Evolutionary conservation across 2,329 filamentous ascomycete species (phyloP), one percentile per base, ranked within the genome.

Genomic region (Ophiostoma novo-ulmi): DNA sequence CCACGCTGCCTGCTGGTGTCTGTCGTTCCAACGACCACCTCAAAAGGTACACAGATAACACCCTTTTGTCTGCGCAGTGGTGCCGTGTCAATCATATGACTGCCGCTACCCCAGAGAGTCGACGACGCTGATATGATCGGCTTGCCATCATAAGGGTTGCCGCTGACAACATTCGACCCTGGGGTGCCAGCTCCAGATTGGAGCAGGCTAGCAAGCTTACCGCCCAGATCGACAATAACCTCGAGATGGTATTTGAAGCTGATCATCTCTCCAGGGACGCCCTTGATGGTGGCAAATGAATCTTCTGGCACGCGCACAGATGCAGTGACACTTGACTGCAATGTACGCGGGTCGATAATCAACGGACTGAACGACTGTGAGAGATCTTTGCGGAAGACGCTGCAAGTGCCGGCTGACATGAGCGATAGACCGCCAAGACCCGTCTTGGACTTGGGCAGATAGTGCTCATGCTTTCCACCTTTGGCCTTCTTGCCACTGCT

Each of bases 161-260:
- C 76, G 74, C 67, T 69, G 38, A 63, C 36, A 14, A 67, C 52
- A 36, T 26, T 67, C n/a, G 72, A 66, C 74, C 67, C 75, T 73
- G 13, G 72, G 72, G 39, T 26, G 77, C 81, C 87, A 86, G 22
- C 87, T 14, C 71, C 86, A 61, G 88, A 85, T 76, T 93, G 90
- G 68, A 88, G 79, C 73, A 93, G 88, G n/a, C 87, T 88, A 1
- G 89, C 87, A 58, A 97, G 81, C 77, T 93, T 95, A 52, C 94
- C 94, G 66, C 95, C 94, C 0, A 98, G 84, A 77, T 99, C 95
- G 31, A 97, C 88, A 38, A 98, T 89, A 2, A 97, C 92, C 79
- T 99, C 95, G 26, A 97, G 86, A 75, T 94, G 92, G 77, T 99
- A 98, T 75, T 90, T 92, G 82, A 99, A 98, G 75, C 90, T 93